These are phyloP conservation scores for Cyberlindnera xishuangbannaensis DNA, from an alignment of 805 yeast species.

Conservation along the genomic window DNA sequence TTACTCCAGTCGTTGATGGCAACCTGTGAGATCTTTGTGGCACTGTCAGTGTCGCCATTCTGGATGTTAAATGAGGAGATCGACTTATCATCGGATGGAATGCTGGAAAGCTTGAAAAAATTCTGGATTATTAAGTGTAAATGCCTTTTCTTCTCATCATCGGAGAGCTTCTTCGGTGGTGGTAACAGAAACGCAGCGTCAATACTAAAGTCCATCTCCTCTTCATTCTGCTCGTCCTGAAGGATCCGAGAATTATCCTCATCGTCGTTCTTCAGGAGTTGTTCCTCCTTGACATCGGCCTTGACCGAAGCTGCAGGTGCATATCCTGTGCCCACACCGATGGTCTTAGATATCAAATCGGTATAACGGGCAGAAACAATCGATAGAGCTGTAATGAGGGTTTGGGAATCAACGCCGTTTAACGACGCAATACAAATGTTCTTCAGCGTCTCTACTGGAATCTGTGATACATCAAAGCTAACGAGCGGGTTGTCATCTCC, in stretches of 20 bases:
- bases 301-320: constrained; percentile 18
- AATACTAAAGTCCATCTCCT: constrained; percentile 30
- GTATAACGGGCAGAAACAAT: constrained; percentile 63
- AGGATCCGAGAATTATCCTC: constrained; percentile 20
- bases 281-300: constrained; percentile 27
- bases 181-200: constrained; percentile 49
- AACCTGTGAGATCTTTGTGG: constrained; percentile 24
- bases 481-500: constrained; percentile 54
- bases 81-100: constrained; percentile 18
- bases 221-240: constrained; percentile 15
- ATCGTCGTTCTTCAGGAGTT: constrained; percentile 19
- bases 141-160: constrained; percentile 52
- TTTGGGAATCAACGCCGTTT: constrained; percentile 42
- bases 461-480: constrained; percentile 61
- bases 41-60: too few relatives aligned
- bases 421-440: constrained; percentile 66
- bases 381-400: constrained; percentile 60
- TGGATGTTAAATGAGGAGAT: constrained; percentile 16
- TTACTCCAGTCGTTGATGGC: constrained; percentile 49
- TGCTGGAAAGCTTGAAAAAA: constrained; percentile 44
- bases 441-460: constrained; percentile 59
- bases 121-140: constrained; percentile 52
- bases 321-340: constrained; percentile 3
- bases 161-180: constrained; percentile 46
- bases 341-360: constrained; percentile 27